These are phyloP conservation scores for Smallanthus sonchifolius DNA, from an alignment of 129 eudicot species.

Conservation along the genomic window DNA sequence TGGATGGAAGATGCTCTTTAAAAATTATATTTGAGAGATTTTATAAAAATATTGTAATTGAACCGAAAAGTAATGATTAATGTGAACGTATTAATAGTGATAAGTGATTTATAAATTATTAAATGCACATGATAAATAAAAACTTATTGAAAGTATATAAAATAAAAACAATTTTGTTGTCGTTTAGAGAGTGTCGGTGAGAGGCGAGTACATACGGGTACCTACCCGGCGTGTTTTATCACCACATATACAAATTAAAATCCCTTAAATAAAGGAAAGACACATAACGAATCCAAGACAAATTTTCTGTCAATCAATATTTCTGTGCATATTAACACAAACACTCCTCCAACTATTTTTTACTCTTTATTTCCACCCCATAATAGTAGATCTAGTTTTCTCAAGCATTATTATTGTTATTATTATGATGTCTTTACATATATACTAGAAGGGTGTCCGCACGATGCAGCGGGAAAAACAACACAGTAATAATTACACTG, in stretches of 20 bases:
- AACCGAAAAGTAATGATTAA: not conserved
- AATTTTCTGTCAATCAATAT: constrained; percentile 2
- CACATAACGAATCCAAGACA: constrained; percentile 32
- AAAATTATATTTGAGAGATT: not conserved
- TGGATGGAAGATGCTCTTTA: not conserved
- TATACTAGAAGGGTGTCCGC: too few species aligned
- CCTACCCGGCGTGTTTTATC: not conserved
- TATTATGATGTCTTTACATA: too few species aligned
- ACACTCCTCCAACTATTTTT: not conserved
- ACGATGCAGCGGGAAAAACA: too few species aligned
- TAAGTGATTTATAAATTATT: not conserved
- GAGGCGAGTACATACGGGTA: constrained; percentile 21
- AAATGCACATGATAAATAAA: not conserved
- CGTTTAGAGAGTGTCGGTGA: constrained; percentile 28
- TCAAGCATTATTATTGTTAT: not conserved
- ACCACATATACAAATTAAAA: constrained; percentile 9
- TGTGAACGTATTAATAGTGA: not conserved
- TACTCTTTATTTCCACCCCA: not conserved
- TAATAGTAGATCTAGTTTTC: not conserved
- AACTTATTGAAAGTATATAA: not conserved
- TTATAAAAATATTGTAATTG: not conserved
- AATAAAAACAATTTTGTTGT: not conserved
- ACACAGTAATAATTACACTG: too few species aligned
- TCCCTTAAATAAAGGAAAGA: constrained; percentile 21
- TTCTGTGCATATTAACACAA: not conserved